Evolutionary conservation across 139 green algal species (phyloP), one percentile per base, ranked within the genome.

Genomic region (Nannochloris sp.): DNA sequence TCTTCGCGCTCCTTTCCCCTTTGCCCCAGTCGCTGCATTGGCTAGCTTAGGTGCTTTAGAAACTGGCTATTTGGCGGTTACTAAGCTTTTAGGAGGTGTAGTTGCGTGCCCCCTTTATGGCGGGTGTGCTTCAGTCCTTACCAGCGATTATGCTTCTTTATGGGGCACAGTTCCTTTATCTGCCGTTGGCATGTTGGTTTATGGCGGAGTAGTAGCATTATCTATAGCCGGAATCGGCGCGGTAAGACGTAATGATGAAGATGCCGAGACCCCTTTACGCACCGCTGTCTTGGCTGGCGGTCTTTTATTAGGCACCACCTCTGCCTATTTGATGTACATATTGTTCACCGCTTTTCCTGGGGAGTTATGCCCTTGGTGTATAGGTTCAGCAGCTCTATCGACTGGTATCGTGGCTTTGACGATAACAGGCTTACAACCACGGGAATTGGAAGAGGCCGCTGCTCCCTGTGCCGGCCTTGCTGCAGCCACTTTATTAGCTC

Each of bases 51-150:
- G 90, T 4, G 33, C 70, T 0, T 29, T 83, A 10, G 89, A 96
- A 58, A 95, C 90, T 0, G 64, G 71, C 1, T 97, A 97, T 68
- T 80, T 97, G 2, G 81, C 89, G 0, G 61, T 73, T 33, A 77
- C 67, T 25, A 95, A 95, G 78, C 72, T 95, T 6, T 60, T 74
- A 2, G 61, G 72, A 14, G 57, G 55, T 0, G 6, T 65, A 4
- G 74, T 90, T 3, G 75, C 75, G 0, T 96, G 90, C 64, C 83
- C 85, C 24, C 69, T 82, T 13, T 65, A 62, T 14, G 83, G 78
- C 45, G n/a, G n/a, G n/a, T 96, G 89, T 61, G 77, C 80, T 19
- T 75, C 79, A 32, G 80, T 95, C 19, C 79, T 96, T 0, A 81
- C 45, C 65, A 87, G 73, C 58, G 53, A 64, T 12, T 96, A 92